Percentiles rank a stretch among this genome's conserved stretches.
These are phyloP conservation scores for Boletus eberwhitei DNA, from an alignment of 768 basidiomycete genomes.

Conservation along the genomic window DNA sequence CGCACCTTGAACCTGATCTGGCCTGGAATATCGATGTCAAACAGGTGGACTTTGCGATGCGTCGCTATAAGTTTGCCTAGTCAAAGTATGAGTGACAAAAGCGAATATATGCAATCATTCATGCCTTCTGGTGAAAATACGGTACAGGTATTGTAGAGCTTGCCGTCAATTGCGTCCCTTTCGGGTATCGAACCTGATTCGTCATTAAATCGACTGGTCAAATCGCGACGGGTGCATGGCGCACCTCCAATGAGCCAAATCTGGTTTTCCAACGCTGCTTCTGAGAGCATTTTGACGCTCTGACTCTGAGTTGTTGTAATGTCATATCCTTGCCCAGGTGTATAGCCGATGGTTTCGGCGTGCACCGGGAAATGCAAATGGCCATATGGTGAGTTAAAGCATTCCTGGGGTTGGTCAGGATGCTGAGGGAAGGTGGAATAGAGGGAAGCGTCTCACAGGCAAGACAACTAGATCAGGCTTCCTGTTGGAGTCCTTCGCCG, in stretches of 20 bases:
- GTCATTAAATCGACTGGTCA: neutral
- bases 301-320: constrained; percentile 56
- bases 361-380: constrained; percentile 76
- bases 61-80: constrained; percentile 82
- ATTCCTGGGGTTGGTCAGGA: constrained; percentile 52
- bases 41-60: constrained; percentile 94
- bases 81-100: neutral
- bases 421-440: neutral
- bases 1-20: constrained; percentile 84
- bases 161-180: constrained; percentile 54
- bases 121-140: constrained; percentile 81
- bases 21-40: constrained; percentile 96
- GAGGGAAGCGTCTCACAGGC: constrained; percentile 50
- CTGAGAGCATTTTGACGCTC: constrained; percentile 78
- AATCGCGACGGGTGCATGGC: neutral
- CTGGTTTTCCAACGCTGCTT: constrained; percentile 69
- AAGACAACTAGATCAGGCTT: constrained; percentile 83
- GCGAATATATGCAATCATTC: neutral
- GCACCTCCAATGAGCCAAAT: constrained; percentile 94
- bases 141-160: constrained; percentile 90
- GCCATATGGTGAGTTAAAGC: constrained; percentile 86
- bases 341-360: constrained; percentile 74
- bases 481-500: constrained; percentile 39
- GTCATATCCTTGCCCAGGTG: constrained; percentile 57
- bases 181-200: constrained; percentile 91